phyloP scores from a whole-genome alignment of 2,329 filamentous ascomycete genomes.

The Curvularia spicifera region DNA sequence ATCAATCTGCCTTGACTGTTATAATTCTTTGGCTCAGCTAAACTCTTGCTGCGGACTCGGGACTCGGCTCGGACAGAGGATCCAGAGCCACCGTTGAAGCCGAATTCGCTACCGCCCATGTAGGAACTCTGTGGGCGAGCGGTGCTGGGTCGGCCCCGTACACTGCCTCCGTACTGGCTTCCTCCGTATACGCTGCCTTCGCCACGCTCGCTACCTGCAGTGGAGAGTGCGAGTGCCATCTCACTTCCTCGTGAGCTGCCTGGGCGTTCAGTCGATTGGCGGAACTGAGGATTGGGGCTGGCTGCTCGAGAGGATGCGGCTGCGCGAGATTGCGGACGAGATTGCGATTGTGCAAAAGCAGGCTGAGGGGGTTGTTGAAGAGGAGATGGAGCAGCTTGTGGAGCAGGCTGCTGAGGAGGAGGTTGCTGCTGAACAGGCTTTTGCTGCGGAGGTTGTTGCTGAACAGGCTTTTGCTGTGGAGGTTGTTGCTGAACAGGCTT shows the following conservation, averaged over 20 bases:
- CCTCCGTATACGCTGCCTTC: slow-evolving; percentile 50
- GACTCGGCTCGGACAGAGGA: slow-evolving; percentile 48
- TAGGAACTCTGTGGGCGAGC: slow-evolving; percentile 54
- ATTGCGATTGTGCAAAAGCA: slow-evolving; percentile 24
- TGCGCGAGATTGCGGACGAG: slow-evolving; percentile 42
- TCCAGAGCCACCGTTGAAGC: slow-evolving; percentile 31
- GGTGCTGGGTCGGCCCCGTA: slow-evolving; percentile 40
- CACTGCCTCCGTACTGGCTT: slow-evolving; percentile 47
- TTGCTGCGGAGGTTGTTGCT: slow-evolving; percentile 39
- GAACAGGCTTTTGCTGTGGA: slow-evolving; percentile 40
- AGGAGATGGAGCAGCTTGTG: slow-evolving; percentile 31
- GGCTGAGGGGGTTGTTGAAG: slow-evolving; percentile 48
- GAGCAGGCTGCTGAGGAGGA: slow-evolving; percentile 1
- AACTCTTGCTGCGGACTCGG: slow-evolving; percentile 75
- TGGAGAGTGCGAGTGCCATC: slow-evolving; percentile 56
- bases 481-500: slow-evolving; percentile 21
- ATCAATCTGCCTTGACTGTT: slow-evolving; percentile 87
- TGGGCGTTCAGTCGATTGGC: slow-evolving; percentile 56
- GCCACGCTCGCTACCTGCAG: slow-evolving; percentile 46
- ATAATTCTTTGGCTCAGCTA: slow-evolving; percentile 84
- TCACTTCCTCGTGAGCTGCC: slow-evolving; percentile 53
- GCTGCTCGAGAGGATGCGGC: slow-evolving; percentile 51
- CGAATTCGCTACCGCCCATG: slow-evolving; percentile 45
- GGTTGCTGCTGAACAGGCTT: background rate
- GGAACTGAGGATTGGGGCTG: slow-evolving; percentile 61